These are phyloP conservation scores for Adenanthera pavonina DNA, from an alignment of 306 rosid genomes.

Conservation along the genomic window DNA sequence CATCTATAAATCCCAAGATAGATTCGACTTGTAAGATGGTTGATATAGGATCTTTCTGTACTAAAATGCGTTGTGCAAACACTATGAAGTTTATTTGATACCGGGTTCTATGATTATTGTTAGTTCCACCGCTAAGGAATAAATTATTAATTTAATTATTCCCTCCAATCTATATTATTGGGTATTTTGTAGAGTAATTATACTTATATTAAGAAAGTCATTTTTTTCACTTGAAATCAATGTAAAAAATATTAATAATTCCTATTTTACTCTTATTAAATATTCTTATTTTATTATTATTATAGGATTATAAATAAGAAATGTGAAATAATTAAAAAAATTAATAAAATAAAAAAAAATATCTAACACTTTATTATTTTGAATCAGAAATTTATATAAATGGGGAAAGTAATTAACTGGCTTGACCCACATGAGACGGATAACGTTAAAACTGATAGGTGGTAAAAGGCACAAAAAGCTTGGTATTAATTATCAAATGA, in stretches of 20 bases:
- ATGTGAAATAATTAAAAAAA: no score
- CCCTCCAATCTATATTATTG: not conserved
- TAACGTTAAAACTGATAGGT: not conserved
- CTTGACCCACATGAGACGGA: slow-evolving; percentile 15
- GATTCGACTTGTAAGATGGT: slow-evolving; percentile 6
- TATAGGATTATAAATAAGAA: no score
- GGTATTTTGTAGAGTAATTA: no score
- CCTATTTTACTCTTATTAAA: no score
- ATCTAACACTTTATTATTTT: no score
- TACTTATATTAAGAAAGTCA: no score
- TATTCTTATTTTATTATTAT: no score
- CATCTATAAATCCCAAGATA: slow-evolving; percentile 23
- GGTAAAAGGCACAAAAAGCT: slow-evolving; percentile 19
- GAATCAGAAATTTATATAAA: no score
- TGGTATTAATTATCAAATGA: slow-evolving; percentile 41
- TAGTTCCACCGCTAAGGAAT: slow-evolving; percentile 24
- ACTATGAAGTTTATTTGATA: slow-evolving; percentile 30
- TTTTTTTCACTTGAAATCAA: no score
- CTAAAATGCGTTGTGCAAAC: slow-evolving; percentile 31
- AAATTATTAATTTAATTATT: not conserved
- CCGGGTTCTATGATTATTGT: not conserved
- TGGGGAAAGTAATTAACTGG: not conserved
- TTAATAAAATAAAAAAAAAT: no score
- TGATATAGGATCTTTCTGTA: not conserved
- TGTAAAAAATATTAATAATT: no score